Evolutionary conservation across 129 eudicot genomes (phyloP).

Genomic region (Smallanthus sonchifolius): DNA sequence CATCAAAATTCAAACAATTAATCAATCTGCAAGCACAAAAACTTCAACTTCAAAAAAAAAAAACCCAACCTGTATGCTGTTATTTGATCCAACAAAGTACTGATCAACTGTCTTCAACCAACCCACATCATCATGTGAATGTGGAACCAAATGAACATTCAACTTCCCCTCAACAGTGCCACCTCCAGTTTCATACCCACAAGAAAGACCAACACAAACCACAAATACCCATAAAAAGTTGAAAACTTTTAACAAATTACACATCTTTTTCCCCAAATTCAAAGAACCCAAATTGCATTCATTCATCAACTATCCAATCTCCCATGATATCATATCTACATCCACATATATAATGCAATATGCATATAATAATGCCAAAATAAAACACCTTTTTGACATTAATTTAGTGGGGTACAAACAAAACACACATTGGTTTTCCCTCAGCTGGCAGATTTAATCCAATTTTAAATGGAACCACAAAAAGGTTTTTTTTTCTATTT

Average conservation of each 20-base stretch:
- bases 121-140: constrained; percentile 98
- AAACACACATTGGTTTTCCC: constrained; percentile 28
- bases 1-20: neutral
- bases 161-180: constrained; percentile 72
- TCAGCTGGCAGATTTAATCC: constrained; percentile 28
- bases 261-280: constrained; percentile 20
- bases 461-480: constrained; percentile 3
- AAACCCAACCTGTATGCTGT: constrained; percentile 55
- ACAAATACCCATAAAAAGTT: constrained; percentile 15
- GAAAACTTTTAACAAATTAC: constrained; percentile 1
- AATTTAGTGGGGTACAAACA: constrained; percentile 26
- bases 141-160: constrained; percentile 93
- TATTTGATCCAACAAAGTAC: constrained; percentile 91
- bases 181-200: constrained; percentile 51
- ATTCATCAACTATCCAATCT: constrained; percentile 13
- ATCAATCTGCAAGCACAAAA: neutral
- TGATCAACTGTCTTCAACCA: constrained; percentile 98
- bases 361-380: neutral
- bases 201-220: constrained; percentile 21
- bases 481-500: too few species aligned
- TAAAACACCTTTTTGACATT: constrained; percentile 1
- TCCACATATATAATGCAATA: constrained; percentile 2
- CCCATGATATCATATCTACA: neutral
- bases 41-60: neutral
- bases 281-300: constrained; percentile 21